Base-by-base conservation (phyloP, 1,284 basidiomycete species). In the Leccinum cinnamomeum region DNA sequence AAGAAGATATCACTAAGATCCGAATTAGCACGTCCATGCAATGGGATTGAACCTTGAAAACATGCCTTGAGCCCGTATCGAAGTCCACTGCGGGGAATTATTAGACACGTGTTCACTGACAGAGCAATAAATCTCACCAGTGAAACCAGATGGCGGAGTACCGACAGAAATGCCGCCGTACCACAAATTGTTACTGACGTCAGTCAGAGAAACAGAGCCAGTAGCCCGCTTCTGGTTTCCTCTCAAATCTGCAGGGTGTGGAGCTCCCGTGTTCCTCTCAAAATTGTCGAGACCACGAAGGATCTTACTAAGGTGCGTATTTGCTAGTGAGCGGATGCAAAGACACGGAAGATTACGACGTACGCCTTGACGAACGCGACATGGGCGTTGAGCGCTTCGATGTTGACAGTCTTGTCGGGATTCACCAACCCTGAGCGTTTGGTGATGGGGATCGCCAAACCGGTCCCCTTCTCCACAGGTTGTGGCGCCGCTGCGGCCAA, bases 21-120 rank as follows among this genome's bases (percentile, higher is more conserved):
- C 20, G 57, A 12, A 10, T 6, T 7, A 4, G 20, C 1, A 59
- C 51, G 53, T 2, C 5, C 14, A 16, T n/a, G 12, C 2, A 14
- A 48, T 25, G 14, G 20, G 23, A 3, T 16, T 14, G 2, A 14
- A 55, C 3, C 14, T 5, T 54, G 18, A 18, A 46, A 20, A 46
- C 44, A 3, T 58, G 12, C 68, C 67, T 68, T 2, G 67, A 67
- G 2, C 68, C 70, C 0, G 69, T 70, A n/a, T 72, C 70, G 11
- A 70, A 63, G 8, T 50, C 57, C 18, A 72, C 70, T 70, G 14
- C 14, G 11, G 46, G n/a, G 23, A 28, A 14, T 11, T 5, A 20
- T 63, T 6, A 48, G 53, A 3, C 11, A 6, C 30, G 4, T 3
- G 11, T 58, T 41, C 10, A 3, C 2, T 39, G 35, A 51, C 0